Evolutionary conservation across 2,329 filamentous ascomycete genomes (phyloP).

Genomic region (Curvularia sp.): DNA sequence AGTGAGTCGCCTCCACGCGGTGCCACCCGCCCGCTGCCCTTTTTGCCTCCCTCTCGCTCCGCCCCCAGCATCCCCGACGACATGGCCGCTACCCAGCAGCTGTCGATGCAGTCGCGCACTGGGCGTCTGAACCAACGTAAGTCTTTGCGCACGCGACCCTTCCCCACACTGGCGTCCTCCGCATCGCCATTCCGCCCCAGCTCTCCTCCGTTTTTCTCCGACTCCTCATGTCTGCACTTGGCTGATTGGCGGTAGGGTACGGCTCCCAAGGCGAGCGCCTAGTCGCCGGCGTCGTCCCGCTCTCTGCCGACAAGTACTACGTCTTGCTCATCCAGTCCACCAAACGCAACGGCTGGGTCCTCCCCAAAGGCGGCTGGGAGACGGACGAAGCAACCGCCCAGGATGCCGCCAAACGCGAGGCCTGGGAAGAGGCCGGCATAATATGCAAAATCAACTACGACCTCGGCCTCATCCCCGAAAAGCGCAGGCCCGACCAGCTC

Average conservation of each 20-base stretch:
- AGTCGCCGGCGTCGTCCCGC: slow-evolving; percentile 90
- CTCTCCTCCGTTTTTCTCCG: slow-evolving; percentile 3
- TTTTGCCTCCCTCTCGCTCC: not conserved
- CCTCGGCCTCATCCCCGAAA: slow-evolving; percentile 85
- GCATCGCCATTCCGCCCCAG: slow-evolving; percentile 9
- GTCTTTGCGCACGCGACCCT: slow-evolving; percentile 51
- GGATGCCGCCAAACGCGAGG: slow-evolving; percentile 84
- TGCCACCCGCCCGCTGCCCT: slow-evolving; percentile 3
- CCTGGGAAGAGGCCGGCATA: slow-evolving; percentile 98
- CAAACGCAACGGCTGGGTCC: slow-evolving; percentile 89
- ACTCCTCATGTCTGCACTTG: not conserved
- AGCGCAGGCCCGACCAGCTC: slow-evolving; percentile 64
- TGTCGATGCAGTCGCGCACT: slow-evolving; percentile 70
- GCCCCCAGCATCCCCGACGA: slow-evolving; percentile 12
- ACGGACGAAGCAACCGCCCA: slow-evolving; percentile 86
- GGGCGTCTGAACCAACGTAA: slow-evolving; percentile 83
- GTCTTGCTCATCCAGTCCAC: slow-evolving; percentile 95
- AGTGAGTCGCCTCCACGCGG: slow-evolving; percentile 23
- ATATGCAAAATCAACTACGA: slow-evolving; percentile 83
- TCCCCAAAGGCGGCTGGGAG: slow-evolving; percentile 98
- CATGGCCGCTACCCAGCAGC: slow-evolving; percentile 56
- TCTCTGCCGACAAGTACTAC: slow-evolving; percentile 83
- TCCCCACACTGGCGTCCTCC: slow-evolving; percentile 4
- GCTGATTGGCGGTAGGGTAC: slow-evolving; percentile 70
- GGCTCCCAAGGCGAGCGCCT: slow-evolving; percentile 90